Conservation (phyloP, 768 basidiomycete species). For the Lactarius sp. region DNA sequence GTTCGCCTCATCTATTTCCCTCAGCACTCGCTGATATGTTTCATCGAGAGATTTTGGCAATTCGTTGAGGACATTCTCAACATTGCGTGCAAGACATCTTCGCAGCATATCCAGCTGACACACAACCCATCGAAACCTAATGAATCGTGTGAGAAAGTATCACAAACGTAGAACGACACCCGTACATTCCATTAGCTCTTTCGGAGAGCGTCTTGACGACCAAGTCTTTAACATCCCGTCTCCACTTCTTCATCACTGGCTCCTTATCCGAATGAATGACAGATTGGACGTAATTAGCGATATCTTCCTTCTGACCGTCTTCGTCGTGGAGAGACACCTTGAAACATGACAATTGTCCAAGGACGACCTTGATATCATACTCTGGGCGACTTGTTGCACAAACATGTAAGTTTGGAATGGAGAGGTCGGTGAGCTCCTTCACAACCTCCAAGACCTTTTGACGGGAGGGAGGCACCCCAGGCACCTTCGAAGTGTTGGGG, state of each 20-base stretch:
- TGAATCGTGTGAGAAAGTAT: background rate
- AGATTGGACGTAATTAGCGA: background rate
- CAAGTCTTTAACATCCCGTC: background rate
- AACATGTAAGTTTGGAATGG: background rate
- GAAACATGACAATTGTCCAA: background rate
- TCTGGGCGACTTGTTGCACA: background rate
- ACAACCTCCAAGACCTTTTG: background rate
- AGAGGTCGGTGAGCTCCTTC: background rate
- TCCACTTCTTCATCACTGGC: background rate
- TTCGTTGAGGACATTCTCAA: background rate
- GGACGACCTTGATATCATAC: background rate
- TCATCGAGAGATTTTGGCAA: background rate
- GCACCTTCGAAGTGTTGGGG: too few species aligned
- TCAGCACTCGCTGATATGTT: background rate
- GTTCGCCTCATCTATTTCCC: background rate
- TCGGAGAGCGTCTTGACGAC: background rate
- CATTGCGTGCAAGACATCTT: background rate
- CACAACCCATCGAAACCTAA: background rate
- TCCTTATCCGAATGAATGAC: constrained; percentile 31
- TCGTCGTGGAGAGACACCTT: background rate
- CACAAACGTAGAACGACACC: background rate
- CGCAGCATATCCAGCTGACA: background rate
- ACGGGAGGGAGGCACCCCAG: too few species aligned
- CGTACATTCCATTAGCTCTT: background rate
- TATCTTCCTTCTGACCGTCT: background rate